These are phyloP conservation scores for Brachypodium distachyon DNA, from an alignment of 202 grass and related monocot species.

Conservation along the genomic window DNA sequence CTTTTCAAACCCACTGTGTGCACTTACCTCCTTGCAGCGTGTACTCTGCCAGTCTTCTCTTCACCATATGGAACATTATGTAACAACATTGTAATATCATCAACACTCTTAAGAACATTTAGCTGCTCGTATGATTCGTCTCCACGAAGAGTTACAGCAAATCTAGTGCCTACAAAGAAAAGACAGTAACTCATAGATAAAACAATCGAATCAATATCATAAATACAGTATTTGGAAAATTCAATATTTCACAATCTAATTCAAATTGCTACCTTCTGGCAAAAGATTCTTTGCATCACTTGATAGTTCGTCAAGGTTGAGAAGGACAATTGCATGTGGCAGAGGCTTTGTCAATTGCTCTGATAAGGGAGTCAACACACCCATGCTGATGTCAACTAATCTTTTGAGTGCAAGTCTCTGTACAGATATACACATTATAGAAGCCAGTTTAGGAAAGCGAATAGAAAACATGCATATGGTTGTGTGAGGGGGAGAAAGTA, in stretches of 20 bases:
- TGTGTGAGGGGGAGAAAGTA: neutral
- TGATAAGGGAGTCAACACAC: conserved; percentile 72
- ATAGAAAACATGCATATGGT: neutral
- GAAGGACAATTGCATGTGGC: conserved; percentile 78
- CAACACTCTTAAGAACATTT: conserved; percentile 64
- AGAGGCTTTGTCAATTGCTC: conserved; percentile 94
- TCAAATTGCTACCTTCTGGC: conserved; percentile 64
- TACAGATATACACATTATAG: conserved; percentile 33
- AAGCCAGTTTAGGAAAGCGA: neutral
- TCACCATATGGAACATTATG: conserved; percentile 72
- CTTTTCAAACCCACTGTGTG: neutral
- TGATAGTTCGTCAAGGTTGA: conserved; percentile 83
- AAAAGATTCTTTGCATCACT: conserved; percentile 80
- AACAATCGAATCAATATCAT: conserved; percentile 11
- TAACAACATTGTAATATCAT: conserved; percentile 80
- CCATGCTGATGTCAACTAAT: conserved; percentile 97
- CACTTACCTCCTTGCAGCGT: conserved; percentile 73
- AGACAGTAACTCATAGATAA: conserved; percentile 5
- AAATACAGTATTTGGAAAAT: neutral
- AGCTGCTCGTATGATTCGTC: conserved; percentile 77
- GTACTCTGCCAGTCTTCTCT: conserved; percentile 75
- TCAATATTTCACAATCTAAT: neutral
- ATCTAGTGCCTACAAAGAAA: conserved; percentile 56
- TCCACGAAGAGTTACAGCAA: conserved; percentile 66
- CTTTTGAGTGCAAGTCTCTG: conserved; percentile 99